phyloP scores from a whole-genome alignment of 2,329 filamentous ascomycete genomes.

The Penicillium sp. region DNA sequence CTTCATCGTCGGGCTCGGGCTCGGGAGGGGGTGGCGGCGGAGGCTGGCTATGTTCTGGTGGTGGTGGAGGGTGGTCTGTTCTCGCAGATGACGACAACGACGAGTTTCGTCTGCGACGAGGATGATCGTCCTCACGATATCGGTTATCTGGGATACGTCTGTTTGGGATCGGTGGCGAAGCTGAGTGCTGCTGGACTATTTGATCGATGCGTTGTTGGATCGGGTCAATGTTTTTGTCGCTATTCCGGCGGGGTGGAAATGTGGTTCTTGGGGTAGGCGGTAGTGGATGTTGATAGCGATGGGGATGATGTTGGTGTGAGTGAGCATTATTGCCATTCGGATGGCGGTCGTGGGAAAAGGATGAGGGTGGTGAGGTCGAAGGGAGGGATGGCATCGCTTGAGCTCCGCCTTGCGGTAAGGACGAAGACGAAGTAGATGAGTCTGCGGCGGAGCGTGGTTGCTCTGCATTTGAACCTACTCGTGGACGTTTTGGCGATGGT shows the following conservation, averaged over 20 bases:
- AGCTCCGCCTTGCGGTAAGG: background rate
- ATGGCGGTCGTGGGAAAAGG: slow-evolving; percentile 21
- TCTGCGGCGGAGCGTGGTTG: slow-evolving; percentile 16
- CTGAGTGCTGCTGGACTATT: slow-evolving; percentile 37
- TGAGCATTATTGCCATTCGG: slow-evolving; percentile 26
- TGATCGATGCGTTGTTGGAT: slow-evolving; percentile 45
- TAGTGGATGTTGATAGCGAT: slow-evolving; percentile 29
- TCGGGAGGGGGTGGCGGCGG: slow-evolving; percentile 25
- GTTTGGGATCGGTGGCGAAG: slow-evolving; percentile 17
- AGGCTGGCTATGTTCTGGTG: slow-evolving; percentile 14
- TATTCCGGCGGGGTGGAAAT: slow-evolving; percentile 22
- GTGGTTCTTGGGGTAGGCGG: slow-evolving; percentile 24
- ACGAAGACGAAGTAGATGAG: slow-evolving; percentile 14
- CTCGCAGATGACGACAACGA: slow-evolving; percentile 15
- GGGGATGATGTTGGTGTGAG: slow-evolving; percentile 20
- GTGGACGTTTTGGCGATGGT: slow-evolving; percentile 45
- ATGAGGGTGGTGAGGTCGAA: slow-evolving; percentile 10
- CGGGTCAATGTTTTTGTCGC: slow-evolving; percentile 31
- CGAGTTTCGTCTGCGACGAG: slow-evolving; percentile 20
- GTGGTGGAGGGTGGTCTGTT: slow-evolving; percentile 12
- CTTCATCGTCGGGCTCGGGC: slow-evolving; percentile 33
- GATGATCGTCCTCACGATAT: slow-evolving; percentile 27
- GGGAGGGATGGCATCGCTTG: background rate
- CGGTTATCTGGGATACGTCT: slow-evolving; percentile 24
- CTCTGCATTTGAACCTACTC: slow-evolving; percentile 33